These are phyloP conservation scores for Starmerella cellae DNA, from an alignment of 805 yeast species.

Conservation along the genomic window DNA sequence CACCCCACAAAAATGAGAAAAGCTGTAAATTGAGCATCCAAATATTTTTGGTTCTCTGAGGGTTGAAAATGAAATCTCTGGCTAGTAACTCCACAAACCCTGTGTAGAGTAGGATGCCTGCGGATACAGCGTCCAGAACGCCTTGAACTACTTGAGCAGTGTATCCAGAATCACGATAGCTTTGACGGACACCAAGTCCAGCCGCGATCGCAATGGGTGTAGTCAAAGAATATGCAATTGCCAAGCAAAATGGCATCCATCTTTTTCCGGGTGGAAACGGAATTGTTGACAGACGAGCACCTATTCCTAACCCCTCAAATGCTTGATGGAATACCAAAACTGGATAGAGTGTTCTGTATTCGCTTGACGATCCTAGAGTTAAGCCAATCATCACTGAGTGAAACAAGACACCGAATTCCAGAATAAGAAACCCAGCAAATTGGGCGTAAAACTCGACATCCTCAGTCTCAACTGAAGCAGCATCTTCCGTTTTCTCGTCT, in stretches of 20 bases:
- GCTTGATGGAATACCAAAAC: constrained; percentile 63
- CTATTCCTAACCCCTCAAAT: constrained; percentile 70
- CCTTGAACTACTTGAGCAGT: constrained; percentile 47
- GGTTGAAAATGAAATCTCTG: constrained; percentile 49
- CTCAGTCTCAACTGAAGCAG: constrained; percentile 28
- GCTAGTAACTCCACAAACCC: constrained; percentile 66
- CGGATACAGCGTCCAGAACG: constrained; percentile 53
- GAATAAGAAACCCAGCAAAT: constrained; percentile 38
- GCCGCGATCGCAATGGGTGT: constrained; percentile 62
- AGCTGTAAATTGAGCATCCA: constrained; percentile 33
- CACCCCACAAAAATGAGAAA: constrained; percentile 39
- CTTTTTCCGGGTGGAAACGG: constrained; percentile 38
- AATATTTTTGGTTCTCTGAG: constrained; percentile 31
- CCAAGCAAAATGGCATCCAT: constrained; percentile 41
- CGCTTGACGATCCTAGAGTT: constrained; percentile 50
- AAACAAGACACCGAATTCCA: constrained; percentile 63
- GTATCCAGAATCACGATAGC: constrained; percentile 43
- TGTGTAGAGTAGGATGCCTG: constrained; percentile 59
- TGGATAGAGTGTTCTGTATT: constrained; percentile 48
- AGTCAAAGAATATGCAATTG: constrained; percentile 41
- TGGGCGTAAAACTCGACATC: constrained; percentile 24
- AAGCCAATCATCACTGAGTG: constrained; percentile 67
- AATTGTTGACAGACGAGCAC: constrained; percentile 51
- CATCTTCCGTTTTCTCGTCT: constrained; percentile 1
- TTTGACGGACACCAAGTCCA: constrained; percentile 54